A percentile compares a stretch with the other conserved stretches of the same genome.
Conservation (phyloP, 1,284 basidiomycete genomes). For the Schizopora paradoxa region DNA sequence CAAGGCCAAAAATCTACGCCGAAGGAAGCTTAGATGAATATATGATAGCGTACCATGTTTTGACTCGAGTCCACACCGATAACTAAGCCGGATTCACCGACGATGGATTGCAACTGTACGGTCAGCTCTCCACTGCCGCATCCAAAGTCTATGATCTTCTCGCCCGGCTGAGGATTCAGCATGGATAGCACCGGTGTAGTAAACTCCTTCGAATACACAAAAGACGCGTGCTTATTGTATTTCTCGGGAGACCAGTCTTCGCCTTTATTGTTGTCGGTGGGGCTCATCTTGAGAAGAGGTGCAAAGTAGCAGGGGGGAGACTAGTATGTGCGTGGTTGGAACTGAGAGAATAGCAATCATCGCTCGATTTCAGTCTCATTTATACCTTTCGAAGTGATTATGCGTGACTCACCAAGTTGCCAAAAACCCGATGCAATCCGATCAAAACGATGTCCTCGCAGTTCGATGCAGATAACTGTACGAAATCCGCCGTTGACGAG, state of each 20-base stretch:
- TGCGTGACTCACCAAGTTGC: too few relatives aligned
- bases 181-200: slow-evolving; percentile 58
- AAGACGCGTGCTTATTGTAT: slow-evolving; percentile 58
- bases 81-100: slow-evolving; percentile 50
- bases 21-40: not conserved
- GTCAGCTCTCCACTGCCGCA: slow-evolving; percentile 82
- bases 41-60: slow-evolving; percentile 71
- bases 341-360: too few relatives aligned
- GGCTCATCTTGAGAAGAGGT: too few relatives aligned
- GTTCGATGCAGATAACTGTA: too few relatives aligned
- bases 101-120: slow-evolving; percentile 44
- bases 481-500: too few relatives aligned
- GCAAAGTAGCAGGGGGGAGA: too few relatives aligned
- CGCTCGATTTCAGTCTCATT: too few relatives aligned
- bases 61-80: slow-evolving; percentile 67
- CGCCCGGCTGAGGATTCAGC: slow-evolving; percentile 57
- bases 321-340: too few relatives aligned
- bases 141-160: slow-evolving; percentile 73
- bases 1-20: not conserved
- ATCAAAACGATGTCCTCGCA: too few relatives aligned
- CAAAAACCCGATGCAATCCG: too few relatives aligned
- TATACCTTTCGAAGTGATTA: too few relatives aligned
- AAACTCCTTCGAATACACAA: slow-evolving; percentile 69
- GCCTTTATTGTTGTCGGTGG: too few relatives aligned
- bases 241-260: slow-evolving; percentile 44